These are phyloP conservation scores for Cochlearia excelsa DNA, from an alignment of 345 rosid species.

Conservation along the genomic window DNA sequence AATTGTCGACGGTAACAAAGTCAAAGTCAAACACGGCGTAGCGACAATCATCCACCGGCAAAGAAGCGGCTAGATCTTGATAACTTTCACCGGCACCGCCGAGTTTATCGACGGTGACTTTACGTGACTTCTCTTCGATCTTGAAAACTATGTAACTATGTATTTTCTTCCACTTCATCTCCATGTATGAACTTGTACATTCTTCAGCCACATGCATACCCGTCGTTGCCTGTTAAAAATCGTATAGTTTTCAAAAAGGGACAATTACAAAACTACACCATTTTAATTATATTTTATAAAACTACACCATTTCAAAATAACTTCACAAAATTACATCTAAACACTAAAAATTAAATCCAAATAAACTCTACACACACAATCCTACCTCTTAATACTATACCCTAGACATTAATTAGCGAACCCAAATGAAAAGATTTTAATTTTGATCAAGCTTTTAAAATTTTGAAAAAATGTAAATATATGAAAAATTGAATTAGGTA, in stretches of 20 bases:
- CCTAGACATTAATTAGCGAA: too few species aligned
- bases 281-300: too few species aligned
- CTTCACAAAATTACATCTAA: too few species aligned
- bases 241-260: not conserved
- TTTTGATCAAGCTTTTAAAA: not conserved
- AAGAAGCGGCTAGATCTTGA: constrained; percentile 65
- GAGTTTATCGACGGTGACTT: constrained; percentile 84
- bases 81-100: constrained; percentile 85
- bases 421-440: too few species aligned
- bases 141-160: constrained; percentile 82
- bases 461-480: too few species aligned
- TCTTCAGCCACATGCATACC: constrained; percentile 92
- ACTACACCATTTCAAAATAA: too few species aligned
- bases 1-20: constrained; percentile 86
- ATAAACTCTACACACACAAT: too few species aligned
- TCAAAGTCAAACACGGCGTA: constrained; percentile 94
- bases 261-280: too few species aligned
- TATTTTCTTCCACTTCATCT: constrained; percentile 93
- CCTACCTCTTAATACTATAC: too few species aligned
- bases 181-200: constrained; percentile 85
- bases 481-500: too few species aligned
- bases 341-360: too few species aligned
- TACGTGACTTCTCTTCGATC: constrained; percentile 85
- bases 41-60: constrained; percentile 85
- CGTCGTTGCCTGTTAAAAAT: constrained; percentile 62